These are phyloP conservation scores for Ogataea dorogensis DNA, from an alignment of 805 yeast genomes.

Conservation along the genomic window DNA sequence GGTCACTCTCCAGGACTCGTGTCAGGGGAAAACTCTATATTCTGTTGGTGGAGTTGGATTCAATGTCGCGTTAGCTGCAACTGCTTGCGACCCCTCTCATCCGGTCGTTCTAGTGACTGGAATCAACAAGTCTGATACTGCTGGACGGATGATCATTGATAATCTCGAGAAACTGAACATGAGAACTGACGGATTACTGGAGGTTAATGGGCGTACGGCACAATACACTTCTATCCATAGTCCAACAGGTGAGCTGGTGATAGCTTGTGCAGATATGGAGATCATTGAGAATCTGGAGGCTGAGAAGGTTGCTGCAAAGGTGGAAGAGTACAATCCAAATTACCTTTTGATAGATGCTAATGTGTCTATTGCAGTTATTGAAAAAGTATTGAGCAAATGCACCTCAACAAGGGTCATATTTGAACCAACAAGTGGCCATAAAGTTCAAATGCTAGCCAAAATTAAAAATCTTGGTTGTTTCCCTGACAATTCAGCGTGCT, in stretches of 20 bases:
- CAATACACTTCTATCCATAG: conserved; percentile 73
- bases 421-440: conserved; percentile 78
- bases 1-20: conserved; percentile 55
- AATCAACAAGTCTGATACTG: conserved; percentile 54
- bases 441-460: conserved; percentile 49
- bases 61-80: conserved; percentile 69
- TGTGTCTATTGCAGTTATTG: conserved; percentile 44
- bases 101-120: conserved; percentile 47
- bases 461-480: conserved; percentile 38
- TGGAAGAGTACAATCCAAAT: conserved; percentile 44
- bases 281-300: conserved; percentile 52
- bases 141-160: conserved; percentile 43
- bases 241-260: conserved; percentile 54
- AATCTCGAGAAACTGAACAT: conserved; percentile 30
- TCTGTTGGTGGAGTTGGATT: conserved; percentile 84
- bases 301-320: conserved; percentile 40
- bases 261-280: conserved; percentile 87
- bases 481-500: conserved; percentile 45
- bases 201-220: conserved; percentile 45
- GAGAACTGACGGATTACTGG: conserved; percentile 41
- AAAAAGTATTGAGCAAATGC: conserved; percentile 34
- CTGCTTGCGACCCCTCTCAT: conserved; percentile 34
- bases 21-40: conserved; percentile 59
- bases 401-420: conserved; percentile 40
- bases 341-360: conserved; percentile 68